Percentiles rank a stretch among this genome's conserved stretches.
phyloP scores from a whole-genome alignment of 2,329 filamentous ascomycete species.

The Leptoxyphium fumago region DNA sequence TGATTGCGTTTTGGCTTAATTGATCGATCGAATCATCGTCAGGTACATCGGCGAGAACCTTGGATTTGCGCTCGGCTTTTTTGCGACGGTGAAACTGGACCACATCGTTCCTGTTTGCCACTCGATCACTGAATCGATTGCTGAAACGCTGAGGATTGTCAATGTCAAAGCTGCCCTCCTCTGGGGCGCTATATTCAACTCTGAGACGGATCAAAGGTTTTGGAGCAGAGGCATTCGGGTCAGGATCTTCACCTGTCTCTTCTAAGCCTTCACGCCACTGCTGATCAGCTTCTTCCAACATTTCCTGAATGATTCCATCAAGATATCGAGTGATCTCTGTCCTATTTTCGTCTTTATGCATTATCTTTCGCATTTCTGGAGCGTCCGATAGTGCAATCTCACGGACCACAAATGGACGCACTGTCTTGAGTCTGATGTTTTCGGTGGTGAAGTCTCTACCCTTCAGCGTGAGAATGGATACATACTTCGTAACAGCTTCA shows the following conservation, averaged over 20 bases:
- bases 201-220: slow-evolving; percentile 76
- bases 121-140: slow-evolving; percentile 75
- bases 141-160: slow-evolving; percentile 96
- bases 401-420: slow-evolving; percentile 77
- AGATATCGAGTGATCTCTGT: slow-evolving; percentile 65
- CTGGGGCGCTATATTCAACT: slow-evolving; percentile 76
- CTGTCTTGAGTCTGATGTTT: slow-evolving; percentile 69
- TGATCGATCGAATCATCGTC: slow-evolving; percentile 49
- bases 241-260: slow-evolving; percentile 28
- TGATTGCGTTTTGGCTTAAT: slow-evolving; percentile 56
- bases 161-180: slow-evolving; percentile 73
- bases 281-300: slow-evolving; percentile 71
- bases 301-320: slow-evolving; percentile 62
- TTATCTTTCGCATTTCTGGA: slow-evolving; percentile 59
- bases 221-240: slow-evolving; percentile 48
- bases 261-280: slow-evolving; percentile 73
- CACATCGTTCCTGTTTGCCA: slow-evolving; percentile 89
- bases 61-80: slow-evolving; percentile 35
- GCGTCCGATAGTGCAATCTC: slow-evolving; percentile 69
- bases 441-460: slow-evolving; percentile 63
- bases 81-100: slow-evolving; percentile 90
- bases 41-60: slow-evolving; percentile 42
- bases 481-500: slow-evolving; percentile 82
- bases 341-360: slow-evolving; percentile 63
- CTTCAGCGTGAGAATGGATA: slow-evolving; percentile 70